Base-by-base conservation (phyloP, 139 green algal genomes). In the Chlamydomonas sphaeroides region DNA sequence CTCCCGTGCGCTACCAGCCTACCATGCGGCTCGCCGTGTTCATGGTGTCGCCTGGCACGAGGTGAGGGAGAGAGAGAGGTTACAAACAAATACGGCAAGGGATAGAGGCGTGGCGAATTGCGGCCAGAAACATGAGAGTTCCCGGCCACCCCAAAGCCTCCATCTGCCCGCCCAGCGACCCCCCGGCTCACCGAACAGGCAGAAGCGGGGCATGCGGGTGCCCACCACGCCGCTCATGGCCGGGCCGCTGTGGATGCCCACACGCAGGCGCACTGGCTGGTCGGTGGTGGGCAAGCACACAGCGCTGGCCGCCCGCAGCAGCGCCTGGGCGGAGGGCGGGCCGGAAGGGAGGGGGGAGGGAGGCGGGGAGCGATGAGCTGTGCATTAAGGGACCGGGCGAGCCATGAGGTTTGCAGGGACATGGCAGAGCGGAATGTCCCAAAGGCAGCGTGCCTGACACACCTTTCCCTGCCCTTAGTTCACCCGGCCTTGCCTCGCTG, bases 201-300 rank as follows among this genome's bases (percentile, higher is more conserved):
- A 85, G 69, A 85, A 85, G 14, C 80, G 68, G 20, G 80, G 80
- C 80, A 85, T 85, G 57, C 74, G 66, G 59, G 68, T 78, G 57
- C 80, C 80, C 65, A 85, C 80, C 69, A 85, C 80, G 36, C 80
- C 80, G 57, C 68, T 80, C 80, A 85, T 85, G 59, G 68, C 73
- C 42, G 69, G 69, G 41, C 80, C 80, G 41, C n/a, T 61, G 61
- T 85, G 80, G 80, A 85, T 85, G 80, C 80, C 80, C 80, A 85
- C 80, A 8, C 80, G 80, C 61, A 85, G 61, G 4, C 66, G 80
- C 69, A 85, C 80, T 1, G 56, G 56, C 80, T 57, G 38, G 32
- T 69, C 80, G 1, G 32, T 80, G 41, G 21, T 71, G 45, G 80
- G 80, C 68, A 85, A 53, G 3, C 33, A 42, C 5, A 85, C 65